Evolutionary conservation across 108 stramenopile genomes (phyloP), one percentile per base, ranked within the genome.

Genomic region (Hondaea fermentalgiana): DNA sequence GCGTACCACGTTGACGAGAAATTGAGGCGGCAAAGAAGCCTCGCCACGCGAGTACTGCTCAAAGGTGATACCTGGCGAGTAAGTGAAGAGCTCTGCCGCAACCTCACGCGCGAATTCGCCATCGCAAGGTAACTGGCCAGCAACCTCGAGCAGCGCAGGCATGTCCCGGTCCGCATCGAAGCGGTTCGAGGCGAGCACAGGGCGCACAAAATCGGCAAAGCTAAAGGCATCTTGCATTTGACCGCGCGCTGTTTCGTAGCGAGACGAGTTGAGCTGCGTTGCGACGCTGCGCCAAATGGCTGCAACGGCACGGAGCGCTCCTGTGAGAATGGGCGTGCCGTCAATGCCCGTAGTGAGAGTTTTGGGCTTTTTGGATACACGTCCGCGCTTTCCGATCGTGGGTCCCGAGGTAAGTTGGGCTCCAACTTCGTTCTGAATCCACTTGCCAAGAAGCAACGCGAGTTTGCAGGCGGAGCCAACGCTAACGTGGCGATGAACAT

Each of bases 381-480:
- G 51, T 53, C 16, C 10, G 2, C 28, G 76, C 5, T 47, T 83
- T 53, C 16, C 10, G 43, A 8, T 43, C 76, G 12, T 83, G 42
- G 64, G 1, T 10, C 14, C 42, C 51, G 51, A 35, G 17, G 45
- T 53, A 17, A 17, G 16, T 23, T 6, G 16, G 3, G n/a, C 51
- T 8, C 51, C 51, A 12, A 83, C 49, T 35, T 83, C 49, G 23
- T 83, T 83, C 28, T 87, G 87, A n/a, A 97, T 92, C 60, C 95
- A 96, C 60, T 93, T 93, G 72, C 96, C 90, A 21, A 98, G 94
- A 90, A 97, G 95, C 4, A 94, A 92, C 47, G 94, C 92, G 47
- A 98, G 88, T 76, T 97, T 97, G n/a, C 94, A 92, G 59, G 97
- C 94, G 4, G 95, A 89, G 28, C 94, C 91, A 4, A 96, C 92